Conservation (phyloP, 1,139 yeast genomes). For the Saccharomyces hybrid region DNA sequence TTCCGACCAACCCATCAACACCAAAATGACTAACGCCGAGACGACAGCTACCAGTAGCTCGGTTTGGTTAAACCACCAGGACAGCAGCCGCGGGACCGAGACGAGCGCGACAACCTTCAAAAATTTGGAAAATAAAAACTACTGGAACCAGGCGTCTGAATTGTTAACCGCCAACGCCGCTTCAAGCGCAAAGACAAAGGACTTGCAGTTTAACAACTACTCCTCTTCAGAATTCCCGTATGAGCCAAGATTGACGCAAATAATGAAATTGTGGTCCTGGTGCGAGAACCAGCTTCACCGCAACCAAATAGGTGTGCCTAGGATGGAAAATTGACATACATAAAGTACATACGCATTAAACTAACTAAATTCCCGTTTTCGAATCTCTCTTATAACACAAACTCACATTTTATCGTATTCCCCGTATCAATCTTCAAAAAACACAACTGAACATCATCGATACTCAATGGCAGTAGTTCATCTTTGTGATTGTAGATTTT, state of each 20-base stretch:
- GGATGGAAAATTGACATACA: slow-evolving; percentile 25
- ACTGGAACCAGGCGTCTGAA: slow-evolving; percentile 4
- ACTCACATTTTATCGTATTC: slow-evolving; percentile 44
- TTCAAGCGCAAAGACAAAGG: neutral
- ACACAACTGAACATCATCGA: slow-evolving; percentile 49
- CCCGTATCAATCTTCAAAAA: slow-evolving; percentile 63
- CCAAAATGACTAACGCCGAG: neutral
- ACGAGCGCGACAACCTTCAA: neutral
- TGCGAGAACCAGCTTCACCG: slow-evolving; percentile 46
- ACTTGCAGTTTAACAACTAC: neutral
- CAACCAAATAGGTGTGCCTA: slow-evolving; percentile 34
- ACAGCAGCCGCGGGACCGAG: neutral
- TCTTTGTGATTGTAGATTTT: slow-evolving; percentile 31
- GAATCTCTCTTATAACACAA: slow-evolving; percentile 13
- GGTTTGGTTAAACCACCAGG: neutral
- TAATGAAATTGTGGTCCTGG: slow-evolving; percentile 55
- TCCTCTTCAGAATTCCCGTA: slow-evolving; percentile 14
- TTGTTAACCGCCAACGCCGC: neutral
- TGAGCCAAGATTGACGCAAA: slow-evolving; percentile 43
- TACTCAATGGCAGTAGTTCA: slow-evolving; percentile 24
- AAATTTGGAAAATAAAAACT: neutral
- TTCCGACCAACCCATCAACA: neutral
- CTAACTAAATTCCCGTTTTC: neutral
- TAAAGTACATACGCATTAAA: slow-evolving; percentile 3
- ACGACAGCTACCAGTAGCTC: neutral